A percentile compares a stretch with the other conserved stretches of the same genome.
phyloP scores from a whole-genome alignment of 2,329 filamentous ascomycete species.

The Scorias spongiosa region DNA sequence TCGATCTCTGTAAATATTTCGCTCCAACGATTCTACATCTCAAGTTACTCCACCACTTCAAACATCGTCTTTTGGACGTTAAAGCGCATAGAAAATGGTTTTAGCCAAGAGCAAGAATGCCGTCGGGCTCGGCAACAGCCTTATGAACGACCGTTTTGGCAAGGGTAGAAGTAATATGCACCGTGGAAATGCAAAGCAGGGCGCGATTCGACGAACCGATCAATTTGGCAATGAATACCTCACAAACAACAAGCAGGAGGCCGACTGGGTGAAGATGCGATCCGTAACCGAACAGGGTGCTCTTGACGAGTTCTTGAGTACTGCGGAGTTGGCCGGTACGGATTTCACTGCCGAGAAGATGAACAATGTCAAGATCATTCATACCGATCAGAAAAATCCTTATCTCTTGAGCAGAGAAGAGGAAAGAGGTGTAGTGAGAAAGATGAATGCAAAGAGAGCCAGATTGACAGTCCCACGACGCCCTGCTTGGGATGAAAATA shows the following conservation, averaged over 20 bases:
- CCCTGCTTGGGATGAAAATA: slow-evolving; percentile 74
- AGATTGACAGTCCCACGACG: slow-evolving; percentile 78
- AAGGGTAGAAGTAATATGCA: slow-evolving; percentile 79
- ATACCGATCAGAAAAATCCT: slow-evolving; percentile 89
- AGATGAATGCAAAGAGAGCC: slow-evolving; percentile 66
- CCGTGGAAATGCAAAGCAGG: slow-evolving; percentile 55
- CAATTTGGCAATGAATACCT: slow-evolving; percentile 48
- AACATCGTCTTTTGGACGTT: not conserved
- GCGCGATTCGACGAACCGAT: slow-evolving; percentile 32
- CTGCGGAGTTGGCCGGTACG: slow-evolving; percentile 90
- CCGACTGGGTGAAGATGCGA: slow-evolving; percentile 97
- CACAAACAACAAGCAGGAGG: slow-evolving; percentile 79
- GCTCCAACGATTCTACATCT: not conserved
- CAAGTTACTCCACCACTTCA: no score
- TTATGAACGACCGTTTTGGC: slow-evolving; percentile 98
- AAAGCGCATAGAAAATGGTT: slow-evolving; percentile 37
- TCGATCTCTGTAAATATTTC: not conserved
- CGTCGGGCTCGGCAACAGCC: slow-evolving; percentile 85
- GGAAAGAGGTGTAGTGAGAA: slow-evolving; percentile 61
- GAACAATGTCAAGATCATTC: slow-evolving; percentile 98
- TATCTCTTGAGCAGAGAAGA: slow-evolving; percentile 77
- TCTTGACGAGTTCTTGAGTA: slow-evolving; percentile 90
- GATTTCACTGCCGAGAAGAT: slow-evolving; percentile 98
- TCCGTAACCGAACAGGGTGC: slow-evolving; percentile 94
- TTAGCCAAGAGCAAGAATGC: slow-evolving; percentile 87